Base-by-base conservation (phyloP, 2,329 filamentous ascomycete species). In the Aspergillus clavatus region DNA sequence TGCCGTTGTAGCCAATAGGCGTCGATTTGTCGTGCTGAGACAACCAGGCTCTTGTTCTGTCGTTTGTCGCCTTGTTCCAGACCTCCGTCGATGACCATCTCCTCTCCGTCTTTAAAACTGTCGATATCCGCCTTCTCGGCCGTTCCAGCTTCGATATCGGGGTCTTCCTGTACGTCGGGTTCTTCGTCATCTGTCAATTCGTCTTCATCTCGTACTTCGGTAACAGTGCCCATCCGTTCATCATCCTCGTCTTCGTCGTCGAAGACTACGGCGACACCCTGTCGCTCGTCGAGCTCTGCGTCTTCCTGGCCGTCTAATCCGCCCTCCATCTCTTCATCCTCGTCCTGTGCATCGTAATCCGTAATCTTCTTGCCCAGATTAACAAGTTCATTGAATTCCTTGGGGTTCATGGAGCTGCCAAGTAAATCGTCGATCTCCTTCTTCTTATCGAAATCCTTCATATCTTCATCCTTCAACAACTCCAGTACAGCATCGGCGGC, bases 331-430 rank as follows among this genome's bases (percentile, higher is more conserved):
- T 89, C 84, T 54, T 95, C 91, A 52, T 97, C 90, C 24, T 96
- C 93, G 54, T 97, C 91, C 65, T 97, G 89, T 29, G 87, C 87
- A 68, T 97, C 87, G 68, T 97, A 98, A 67, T 98, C 93, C 40
- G 93, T 98, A 52, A 98, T 95, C 72, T 98, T 98, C 75, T 98
- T 98, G 53, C 90, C 89, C 35, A 98, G 74, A 63, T 96, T 98
- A 44, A 97, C 84, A 55, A 98, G 73, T 71, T 97, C 91, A 63
- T 97, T 97, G 73, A 97, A 98, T 66, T 95, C 85, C 64, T 96
- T 95, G 1, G 88, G 81, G 39, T 78, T 84, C 74, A 96, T 80
- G 0, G 83, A 82, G 27, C 79, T 79, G n/a, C 91, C 93, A 33
- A 98, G 70, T 48, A 97, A 82, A 54, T 97, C 93, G 59, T 98